phyloP scores from a whole-genome alignment of 352 stramenopile species.

The Phytophthora litchii region DNA sequence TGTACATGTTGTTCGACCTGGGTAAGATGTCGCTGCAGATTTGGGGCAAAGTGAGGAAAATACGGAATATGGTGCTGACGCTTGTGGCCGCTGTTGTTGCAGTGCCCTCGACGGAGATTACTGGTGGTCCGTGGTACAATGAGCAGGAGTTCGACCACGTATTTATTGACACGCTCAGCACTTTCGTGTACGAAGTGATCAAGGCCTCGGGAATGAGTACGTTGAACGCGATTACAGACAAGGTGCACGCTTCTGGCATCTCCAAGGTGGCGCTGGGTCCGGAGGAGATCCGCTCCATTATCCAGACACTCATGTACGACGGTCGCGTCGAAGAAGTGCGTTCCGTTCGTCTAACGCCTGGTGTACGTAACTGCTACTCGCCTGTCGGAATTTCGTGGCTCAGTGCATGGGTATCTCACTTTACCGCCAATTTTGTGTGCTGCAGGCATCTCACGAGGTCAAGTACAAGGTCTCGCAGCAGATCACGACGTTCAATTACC shows the following conservation, averaged over 20 bases:
- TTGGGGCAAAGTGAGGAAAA: neutral
- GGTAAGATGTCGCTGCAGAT: slow-evolving; percentile 39
- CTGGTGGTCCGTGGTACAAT: slow-evolving; percentile 99
- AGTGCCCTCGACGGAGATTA: slow-evolving; percentile 98
- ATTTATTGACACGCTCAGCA: slow-evolving; percentile 97
- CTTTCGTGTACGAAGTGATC: slow-evolving; percentile 94
- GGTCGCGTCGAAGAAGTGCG: slow-evolving; percentile 90
- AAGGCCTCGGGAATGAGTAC: slow-evolving; percentile 87
- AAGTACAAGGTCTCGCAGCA: slow-evolving; percentile 91
- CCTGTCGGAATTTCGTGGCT: slow-evolving; percentile 3
- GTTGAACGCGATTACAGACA: slow-evolving; percentile 89
- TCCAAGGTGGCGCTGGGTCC: slow-evolving; percentile 91
- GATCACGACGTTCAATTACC: slow-evolving; percentile 87
- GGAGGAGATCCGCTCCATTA: slow-evolving; percentile 92
- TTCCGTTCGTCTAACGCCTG: slow-evolving; percentile 74
- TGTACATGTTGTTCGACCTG: slow-evolving; percentile 98
- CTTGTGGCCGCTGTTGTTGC: slow-evolving; percentile 19
- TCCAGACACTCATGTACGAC: slow-evolving; percentile 94
- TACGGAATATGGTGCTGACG: neutral
- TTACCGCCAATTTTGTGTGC: slow-evolving; percentile 1
- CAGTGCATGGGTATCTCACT: slow-evolving; percentile 5
- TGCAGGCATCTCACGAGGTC: slow-evolving; percentile 71
- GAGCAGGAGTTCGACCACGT: slow-evolving; percentile 99
- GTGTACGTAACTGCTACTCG: slow-evolving; percentile 44
- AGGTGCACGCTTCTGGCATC: slow-evolving; percentile 90